Conservation (phyloP, 2,329 filamentous ascomycete genomes). For the Alternaria postmessia region DNA sequence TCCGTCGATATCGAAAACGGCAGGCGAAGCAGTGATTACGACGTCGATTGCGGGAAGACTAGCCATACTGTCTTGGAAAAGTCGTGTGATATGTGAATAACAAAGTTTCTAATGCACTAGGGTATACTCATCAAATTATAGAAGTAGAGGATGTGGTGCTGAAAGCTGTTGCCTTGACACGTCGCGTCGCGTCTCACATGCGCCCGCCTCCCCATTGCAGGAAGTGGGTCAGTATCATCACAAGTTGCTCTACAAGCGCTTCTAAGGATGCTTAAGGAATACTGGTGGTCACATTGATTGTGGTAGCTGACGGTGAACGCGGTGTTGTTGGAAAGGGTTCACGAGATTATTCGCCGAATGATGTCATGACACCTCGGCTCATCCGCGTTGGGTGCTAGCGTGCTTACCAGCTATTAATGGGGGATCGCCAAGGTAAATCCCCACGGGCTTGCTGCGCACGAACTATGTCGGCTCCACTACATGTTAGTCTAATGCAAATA, state of each 20-base stretch:
- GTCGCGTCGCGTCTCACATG: not conserved
- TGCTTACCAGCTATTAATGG: not conserved
- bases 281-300: not conserved
- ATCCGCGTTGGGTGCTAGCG: not conserved
- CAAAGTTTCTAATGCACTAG: not conserved
- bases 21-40: constrained; percentile 4
- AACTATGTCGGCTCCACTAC: not conserved
- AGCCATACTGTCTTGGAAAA: not conserved
- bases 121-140: not conserved
- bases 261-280: rapidly evolving
- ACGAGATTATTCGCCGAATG: not conserved
- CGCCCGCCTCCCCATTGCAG: not conserved
- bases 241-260: not conserved
- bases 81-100: not conserved
- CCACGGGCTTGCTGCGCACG: not conserved
- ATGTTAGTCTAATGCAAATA: not conserved
- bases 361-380: not conserved
- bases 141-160: not conserved
- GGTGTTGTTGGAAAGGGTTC: not conserved
- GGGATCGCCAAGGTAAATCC: too few species aligned
- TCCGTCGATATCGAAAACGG: constrained; percentile 6
- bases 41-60: not conserved
- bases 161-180: not conserved
- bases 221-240: not conserved
- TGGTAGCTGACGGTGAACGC: not conserved